These are phyloP conservation scores for Hericium rajendrae DNA, from an alignment of 768 basidiomycete species.

Conservation along the genomic window DNA sequence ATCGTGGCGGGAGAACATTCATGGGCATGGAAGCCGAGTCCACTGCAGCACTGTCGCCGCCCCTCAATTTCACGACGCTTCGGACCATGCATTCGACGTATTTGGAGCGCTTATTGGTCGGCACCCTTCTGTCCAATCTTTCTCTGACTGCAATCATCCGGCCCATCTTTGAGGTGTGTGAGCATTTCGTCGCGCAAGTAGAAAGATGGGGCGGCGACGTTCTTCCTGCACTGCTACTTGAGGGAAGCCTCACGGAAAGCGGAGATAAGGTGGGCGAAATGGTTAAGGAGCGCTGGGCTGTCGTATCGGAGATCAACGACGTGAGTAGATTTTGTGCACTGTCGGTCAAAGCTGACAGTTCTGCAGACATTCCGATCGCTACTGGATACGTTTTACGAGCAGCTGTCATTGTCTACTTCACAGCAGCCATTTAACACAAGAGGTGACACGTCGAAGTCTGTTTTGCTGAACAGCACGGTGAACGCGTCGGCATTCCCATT, in stretches of 20 bases:
- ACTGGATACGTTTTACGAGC: constrained; percentile 72
- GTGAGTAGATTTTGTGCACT: constrained; percentile 26
- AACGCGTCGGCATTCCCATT: constrained; percentile 27
- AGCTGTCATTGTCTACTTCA: constrained; percentile 65
- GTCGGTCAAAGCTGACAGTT: neutral
- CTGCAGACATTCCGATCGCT: constrained; percentile 54
- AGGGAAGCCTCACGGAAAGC: constrained; percentile 56
- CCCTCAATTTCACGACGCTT: constrained; percentile 80
- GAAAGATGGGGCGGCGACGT: constrained; percentile 92
- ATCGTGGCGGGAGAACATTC: neutral
- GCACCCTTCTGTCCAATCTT: constrained; percentile 66
- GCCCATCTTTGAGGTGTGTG: constrained; percentile 73
- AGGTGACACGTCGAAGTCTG: constrained; percentile 66
- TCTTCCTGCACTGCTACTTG: constrained; percentile 72
- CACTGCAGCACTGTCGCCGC: constrained; percentile 20
- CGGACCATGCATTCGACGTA: constrained; percentile 76
- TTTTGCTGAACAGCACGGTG: constrained; percentile 48
- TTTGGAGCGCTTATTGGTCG: constrained; percentile 68
- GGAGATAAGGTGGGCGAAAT: constrained; percentile 57
- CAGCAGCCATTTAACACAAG: constrained; percentile 59
- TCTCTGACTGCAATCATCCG: constrained; percentile 53
- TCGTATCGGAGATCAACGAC: constrained; percentile 72
- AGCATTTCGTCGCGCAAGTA: constrained; percentile 77
- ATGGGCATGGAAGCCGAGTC: constrained; percentile 1
- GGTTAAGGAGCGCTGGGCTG: constrained; percentile 58